phyloP scores from a whole-genome alignment of 352 stramenopile species.

The Pythium rhizo-oryzae region DNA sequence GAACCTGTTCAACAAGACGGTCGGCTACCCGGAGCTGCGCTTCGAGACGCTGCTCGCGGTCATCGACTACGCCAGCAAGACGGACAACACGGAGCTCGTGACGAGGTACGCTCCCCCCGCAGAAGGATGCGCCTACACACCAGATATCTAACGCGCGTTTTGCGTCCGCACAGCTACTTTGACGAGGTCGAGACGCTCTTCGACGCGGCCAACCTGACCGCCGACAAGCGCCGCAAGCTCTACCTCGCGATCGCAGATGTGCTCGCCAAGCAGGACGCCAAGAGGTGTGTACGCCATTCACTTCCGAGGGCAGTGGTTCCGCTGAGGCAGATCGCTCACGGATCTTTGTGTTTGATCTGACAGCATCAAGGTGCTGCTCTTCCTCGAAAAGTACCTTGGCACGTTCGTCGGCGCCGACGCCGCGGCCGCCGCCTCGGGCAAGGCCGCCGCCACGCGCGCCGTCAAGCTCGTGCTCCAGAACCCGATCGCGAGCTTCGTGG shows the following conservation, averaged over 20 bases:
- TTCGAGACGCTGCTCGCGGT: conserved; percentile 70
- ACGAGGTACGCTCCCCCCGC: conserved; percentile 32
- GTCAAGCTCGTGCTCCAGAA: conserved; percentile 88
- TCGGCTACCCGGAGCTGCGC: conserved; percentile 56
- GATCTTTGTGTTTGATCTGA: neutral
- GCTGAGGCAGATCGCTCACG: neutral
- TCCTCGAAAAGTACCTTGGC: conserved; percentile 77
- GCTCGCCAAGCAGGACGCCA: conserved; percentile 44
- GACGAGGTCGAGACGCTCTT: conserved; percentile 64
- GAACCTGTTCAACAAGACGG: conserved; percentile 78
- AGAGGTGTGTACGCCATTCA: conserved; percentile 8
- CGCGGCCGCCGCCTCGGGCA: conserved; percentile 61
- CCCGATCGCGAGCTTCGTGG: conserved; percentile 89
- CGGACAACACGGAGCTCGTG: conserved; percentile 62
- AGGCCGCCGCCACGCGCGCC: conserved; percentile 79
- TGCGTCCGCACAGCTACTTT: conserved; percentile 50
- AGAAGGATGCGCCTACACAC: too few species aligned
- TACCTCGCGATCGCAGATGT: conserved; percentile 76
- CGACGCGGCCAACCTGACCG: conserved; percentile 41
- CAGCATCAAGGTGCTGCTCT: conserved; percentile 60
- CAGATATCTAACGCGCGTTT: neutral
- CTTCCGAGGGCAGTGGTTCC: too few species aligned
- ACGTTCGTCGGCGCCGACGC: conserved; percentile 56
- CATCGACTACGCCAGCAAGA: conserved; percentile 59
- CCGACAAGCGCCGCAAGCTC: conserved; percentile 57